Evolutionary conservation across 345 rosid species (phyloP).

Genomic region (Eucalyptus cloeziana): DNA sequence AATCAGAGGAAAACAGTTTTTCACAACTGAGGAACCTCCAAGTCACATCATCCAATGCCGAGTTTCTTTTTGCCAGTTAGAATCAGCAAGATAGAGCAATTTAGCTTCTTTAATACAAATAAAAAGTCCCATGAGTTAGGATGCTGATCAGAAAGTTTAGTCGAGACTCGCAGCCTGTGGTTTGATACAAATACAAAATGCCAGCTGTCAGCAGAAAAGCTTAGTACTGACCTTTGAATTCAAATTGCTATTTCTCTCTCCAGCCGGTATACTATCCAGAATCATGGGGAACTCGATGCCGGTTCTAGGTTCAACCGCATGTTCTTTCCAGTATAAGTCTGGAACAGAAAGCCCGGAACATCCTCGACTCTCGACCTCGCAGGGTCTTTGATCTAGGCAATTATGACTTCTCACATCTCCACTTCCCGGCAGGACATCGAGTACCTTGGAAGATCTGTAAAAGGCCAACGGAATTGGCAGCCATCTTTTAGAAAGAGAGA

Average conservation of each 20-base stretch:
- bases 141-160: neutral
- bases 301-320: slow-evolving; percentile 61
- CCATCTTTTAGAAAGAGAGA: neutral
- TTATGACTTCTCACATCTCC: slow-evolving; percentile 17
- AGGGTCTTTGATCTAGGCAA: slow-evolving; percentile 33
- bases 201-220: neutral
- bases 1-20: neutral
- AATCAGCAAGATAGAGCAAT: neutral
- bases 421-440: slow-evolving; percentile 25
- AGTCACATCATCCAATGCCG: neutral
- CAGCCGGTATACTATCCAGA: slow-evolving; percentile 23
- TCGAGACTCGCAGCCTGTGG: neutral
- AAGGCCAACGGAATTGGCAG: neutral
- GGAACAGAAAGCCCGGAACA: slow-evolving; percentile 34
- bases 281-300: slow-evolving; percentile 75
- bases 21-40: neutral
- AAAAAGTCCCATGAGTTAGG: neutral
- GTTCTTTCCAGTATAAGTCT: slow-evolving; percentile 33
- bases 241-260: slow-evolving; percentile 18
- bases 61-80: neutral
- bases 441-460: slow-evolving; percentile 39
- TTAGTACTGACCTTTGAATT: slow-evolving; percentile 47
- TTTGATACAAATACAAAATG: neutral
- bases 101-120: neutral
- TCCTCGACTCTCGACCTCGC: slow-evolving; percentile 36